Evolutionary conservation across 2,329 filamentous ascomycete species (phyloP).

Genomic region (Xenoacremonium recifei): DNA sequence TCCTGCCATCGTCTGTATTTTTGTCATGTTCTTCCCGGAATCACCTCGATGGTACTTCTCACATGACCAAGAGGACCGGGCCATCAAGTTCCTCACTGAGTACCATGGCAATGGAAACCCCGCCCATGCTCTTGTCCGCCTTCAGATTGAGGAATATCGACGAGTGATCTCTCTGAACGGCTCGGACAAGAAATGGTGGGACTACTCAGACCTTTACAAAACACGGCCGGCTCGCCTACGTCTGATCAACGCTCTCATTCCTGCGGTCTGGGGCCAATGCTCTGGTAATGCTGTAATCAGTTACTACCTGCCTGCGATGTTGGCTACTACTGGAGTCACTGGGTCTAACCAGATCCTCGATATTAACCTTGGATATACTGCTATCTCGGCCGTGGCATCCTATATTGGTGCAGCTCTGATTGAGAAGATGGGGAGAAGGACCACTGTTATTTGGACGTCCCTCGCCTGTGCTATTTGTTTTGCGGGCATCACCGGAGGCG

Average conservation of each 20-base stretch:
- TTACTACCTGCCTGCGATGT: background rate
- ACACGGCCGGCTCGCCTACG: constrained; percentile 32
- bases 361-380: background rate
- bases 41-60: constrained; percentile 31
- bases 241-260: constrained; percentile 34
- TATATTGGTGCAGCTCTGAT: background rate
- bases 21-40: constrained; percentile 26
- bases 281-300: constrained; percentile 40
- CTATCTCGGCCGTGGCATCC: background rate
- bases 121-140: constrained; percentile 36
- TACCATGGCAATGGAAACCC: constrained; percentile 44
- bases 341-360: background rate
- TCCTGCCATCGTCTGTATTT: constrained; percentile 27
- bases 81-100: constrained; percentile 35
- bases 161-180: constrained; percentile 31
- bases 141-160: constrained; percentile 42
- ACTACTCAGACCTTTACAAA: constrained; percentile 33
- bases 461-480: constrained; percentile 38
- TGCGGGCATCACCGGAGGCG: constrained; percentile 48
- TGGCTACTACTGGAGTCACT: background rate
- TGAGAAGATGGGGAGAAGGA: background rate
- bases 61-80: constrained; percentile 32
- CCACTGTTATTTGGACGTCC: background rate
- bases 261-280: constrained; percentile 47
- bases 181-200: constrained; percentile 31